Evolutionary conservation across 805 yeast species (phyloP).

Genomic region (Teunomyces cretensis): DNA sequence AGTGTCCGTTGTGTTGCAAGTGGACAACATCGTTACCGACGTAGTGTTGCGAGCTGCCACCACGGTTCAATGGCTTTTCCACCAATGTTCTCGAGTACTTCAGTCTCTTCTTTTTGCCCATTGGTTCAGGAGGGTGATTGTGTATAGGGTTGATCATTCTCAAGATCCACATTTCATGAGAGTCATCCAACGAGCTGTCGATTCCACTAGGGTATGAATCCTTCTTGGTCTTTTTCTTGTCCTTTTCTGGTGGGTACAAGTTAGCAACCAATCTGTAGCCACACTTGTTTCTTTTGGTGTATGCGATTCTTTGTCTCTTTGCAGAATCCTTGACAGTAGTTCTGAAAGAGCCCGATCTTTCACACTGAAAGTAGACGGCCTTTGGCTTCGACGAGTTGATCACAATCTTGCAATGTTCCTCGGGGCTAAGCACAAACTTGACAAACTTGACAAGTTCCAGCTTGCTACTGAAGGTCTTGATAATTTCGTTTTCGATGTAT

Average conservation of each 20-base stretch:
- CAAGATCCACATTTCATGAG: constrained; percentile 45
- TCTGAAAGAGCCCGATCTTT: constrained; percentile 44
- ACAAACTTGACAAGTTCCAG: constrained; percentile 28
- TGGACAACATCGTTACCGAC: constrained; percentile 23
- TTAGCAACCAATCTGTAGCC: constrained; percentile 46
- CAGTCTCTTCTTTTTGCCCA: constrained; percentile 35
- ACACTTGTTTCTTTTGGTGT: constrained; percentile 47
- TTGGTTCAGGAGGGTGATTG: constrained; percentile 46
- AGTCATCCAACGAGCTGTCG: constrained; percentile 8
- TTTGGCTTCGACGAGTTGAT: constrained; percentile 48
- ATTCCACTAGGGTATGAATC: constrained; percentile 14
- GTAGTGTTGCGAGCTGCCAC: constrained; percentile 17
- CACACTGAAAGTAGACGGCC: constrained; percentile 49
- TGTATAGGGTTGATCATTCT: constrained; percentile 47
- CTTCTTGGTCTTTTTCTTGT: constrained; percentile 31
- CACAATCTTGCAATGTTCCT: constrained; percentile 42
- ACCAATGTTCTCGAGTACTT: constrained; percentile 42
- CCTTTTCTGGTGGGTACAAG: constrained; percentile 45
- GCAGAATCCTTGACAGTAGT: constrained; percentile 47
- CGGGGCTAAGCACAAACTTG: constrained; percentile 36
- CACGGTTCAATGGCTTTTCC: constrained; percentile 36
- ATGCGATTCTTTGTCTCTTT: constrained; percentile 47
- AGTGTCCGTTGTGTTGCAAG: constrained; percentile 23
- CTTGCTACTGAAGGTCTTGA: constrained; percentile 16
- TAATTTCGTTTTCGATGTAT: constrained; percentile 14